These are phyloP conservation scores for Arabidopsis suecica DNA, from an alignment of 345 rosid genomes.

Conservation along the genomic window DNA sequence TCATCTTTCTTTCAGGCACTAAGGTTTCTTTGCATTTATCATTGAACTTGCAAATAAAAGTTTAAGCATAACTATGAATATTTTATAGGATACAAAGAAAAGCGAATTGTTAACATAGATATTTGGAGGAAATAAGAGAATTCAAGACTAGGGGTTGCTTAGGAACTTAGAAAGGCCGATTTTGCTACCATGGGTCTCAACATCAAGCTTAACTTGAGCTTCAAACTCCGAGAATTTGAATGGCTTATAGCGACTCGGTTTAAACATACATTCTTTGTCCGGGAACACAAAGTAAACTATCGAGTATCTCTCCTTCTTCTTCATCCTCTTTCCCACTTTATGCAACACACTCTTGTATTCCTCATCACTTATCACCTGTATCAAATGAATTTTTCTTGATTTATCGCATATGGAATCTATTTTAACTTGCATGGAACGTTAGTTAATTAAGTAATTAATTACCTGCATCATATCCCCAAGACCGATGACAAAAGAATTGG, in stretches of 20 bases:
- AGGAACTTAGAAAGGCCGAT: constrained; percentile 67
- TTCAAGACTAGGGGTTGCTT: constrained; percentile 7
- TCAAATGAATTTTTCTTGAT: background rate
- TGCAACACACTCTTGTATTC: constrained; percentile 60
- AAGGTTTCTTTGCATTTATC: too few species aligned
- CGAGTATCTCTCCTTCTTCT: constrained; percentile 56
- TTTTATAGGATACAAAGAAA: background rate
- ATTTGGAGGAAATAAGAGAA: background rate
- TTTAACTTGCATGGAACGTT: background rate
- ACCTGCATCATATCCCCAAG: constrained; percentile 89
- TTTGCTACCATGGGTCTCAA: constrained; percentile 57
- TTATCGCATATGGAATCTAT: background rate
- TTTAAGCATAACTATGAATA: too few species aligned
- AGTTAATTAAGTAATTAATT: background rate
- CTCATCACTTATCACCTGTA: constrained; percentile 71
- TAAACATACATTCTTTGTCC: constrained; percentile 48
- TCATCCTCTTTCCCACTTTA: constrained; percentile 54
- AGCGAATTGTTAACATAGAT: background rate
- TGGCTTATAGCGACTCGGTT: constrained; percentile 61
- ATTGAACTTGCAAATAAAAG: too few species aligned
- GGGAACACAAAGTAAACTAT: constrained; percentile 78
- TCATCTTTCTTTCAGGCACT: too few species aligned
- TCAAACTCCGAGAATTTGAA: constrained; percentile 67
- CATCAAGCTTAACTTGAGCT: constrained; percentile 65
- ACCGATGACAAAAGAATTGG: constrained; percentile 52